These are phyloP conservation scores for Plasmodiophora brassicae DNA, from an alignment of 208 protist genomes.

Conservation along the genomic window DNA sequence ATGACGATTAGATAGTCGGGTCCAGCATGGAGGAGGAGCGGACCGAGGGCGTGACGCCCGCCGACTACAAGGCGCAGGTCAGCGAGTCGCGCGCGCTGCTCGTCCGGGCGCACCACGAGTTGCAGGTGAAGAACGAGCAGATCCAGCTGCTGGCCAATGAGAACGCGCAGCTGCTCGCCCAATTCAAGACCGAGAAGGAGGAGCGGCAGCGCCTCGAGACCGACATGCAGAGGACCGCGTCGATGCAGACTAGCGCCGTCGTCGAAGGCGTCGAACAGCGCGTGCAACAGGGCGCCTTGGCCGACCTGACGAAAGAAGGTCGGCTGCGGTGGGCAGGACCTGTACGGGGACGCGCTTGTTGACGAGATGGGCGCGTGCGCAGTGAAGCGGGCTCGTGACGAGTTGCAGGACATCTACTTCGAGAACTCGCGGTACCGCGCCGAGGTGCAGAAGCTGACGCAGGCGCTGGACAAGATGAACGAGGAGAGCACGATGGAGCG, in stretches of 20 bases:
- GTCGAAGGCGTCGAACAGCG: too few relatives aligned
- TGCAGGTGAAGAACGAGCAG: slow-evolving; percentile 9
- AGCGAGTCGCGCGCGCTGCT: not conserved
- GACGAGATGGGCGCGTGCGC: too few relatives aligned
- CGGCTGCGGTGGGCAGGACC: too few relatives aligned
- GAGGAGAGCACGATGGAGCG: not conserved
- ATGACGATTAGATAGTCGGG: too few relatives aligned
- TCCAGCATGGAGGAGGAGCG: too few relatives aligned
- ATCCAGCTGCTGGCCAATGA: slow-evolving; percentile 18
- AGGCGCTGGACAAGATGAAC: not conserved
- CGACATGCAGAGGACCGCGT: too few relatives aligned
- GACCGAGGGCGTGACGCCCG: not conserved
- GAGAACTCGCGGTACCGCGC: slow-evolving; percentile 3
- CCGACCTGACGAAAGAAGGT: too few relatives aligned
- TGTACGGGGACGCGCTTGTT: too few relatives aligned
- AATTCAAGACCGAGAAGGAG: slow-evolving; percentile 12
- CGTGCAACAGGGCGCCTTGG: too few relatives aligned
- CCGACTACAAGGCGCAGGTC: not conserved
- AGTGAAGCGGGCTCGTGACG: slow-evolving; percentile 1
- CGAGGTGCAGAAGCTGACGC: not conserved
- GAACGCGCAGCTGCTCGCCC: not conserved
- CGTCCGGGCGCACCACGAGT: not conserved
- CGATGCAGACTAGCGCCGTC: too few relatives aligned
- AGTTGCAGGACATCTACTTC: slow-evolving; percentile 16
- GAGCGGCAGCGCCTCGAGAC: not conserved